Evolutionary conservation across 2,329 filamentous ascomycete genomes (phyloP).

Genomic region (Alternaria consortialis): DNA sequence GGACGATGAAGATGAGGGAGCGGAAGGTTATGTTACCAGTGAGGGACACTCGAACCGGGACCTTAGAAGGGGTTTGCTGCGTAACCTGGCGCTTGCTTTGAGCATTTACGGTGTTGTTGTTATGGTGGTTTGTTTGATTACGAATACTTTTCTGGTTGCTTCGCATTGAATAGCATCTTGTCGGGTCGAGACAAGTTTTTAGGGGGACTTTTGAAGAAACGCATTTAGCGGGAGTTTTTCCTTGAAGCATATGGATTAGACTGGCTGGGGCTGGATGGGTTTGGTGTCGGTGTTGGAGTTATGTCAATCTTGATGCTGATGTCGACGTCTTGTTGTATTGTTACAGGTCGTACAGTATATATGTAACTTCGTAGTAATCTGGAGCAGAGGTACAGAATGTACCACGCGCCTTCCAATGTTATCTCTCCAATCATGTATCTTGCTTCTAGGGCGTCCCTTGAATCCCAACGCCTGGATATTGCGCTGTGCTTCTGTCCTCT

Average conservation of each 20-base stretch:
- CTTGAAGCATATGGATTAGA: neutral
- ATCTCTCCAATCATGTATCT: neutral
- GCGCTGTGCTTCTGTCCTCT: neutral
- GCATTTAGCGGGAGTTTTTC: conserved; percentile 12
- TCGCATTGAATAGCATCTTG: conserved; percentile 59
- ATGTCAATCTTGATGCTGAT: neutral
- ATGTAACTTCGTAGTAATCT: neutral
- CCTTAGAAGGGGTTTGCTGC: conserved; percentile 70
- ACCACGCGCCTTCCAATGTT: neutral
- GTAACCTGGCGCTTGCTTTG: conserved; percentile 77
- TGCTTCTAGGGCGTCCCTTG: neutral
- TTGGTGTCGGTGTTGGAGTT: neutral
- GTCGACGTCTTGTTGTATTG: neutral
- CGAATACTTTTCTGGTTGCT: conserved; percentile 82
- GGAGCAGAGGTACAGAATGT: neutral
- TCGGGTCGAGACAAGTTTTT: neutral
- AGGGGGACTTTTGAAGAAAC: neutral
- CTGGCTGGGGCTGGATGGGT: neutral
- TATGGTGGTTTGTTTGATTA: conserved; percentile 86
- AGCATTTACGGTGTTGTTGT: conserved; percentile 85
- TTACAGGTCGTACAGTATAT: neutral
- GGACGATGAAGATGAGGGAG: conserved; percentile 78
- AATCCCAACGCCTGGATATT: neutral
- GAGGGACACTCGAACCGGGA: conserved; percentile 65
- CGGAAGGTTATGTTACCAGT: conserved; percentile 54